Evolutionary conservation across 2,329 filamentous ascomycete genomes (phyloP), one percentile per base, ranked within the genome.

Genomic region (Cyphellophora europaea): DNA sequence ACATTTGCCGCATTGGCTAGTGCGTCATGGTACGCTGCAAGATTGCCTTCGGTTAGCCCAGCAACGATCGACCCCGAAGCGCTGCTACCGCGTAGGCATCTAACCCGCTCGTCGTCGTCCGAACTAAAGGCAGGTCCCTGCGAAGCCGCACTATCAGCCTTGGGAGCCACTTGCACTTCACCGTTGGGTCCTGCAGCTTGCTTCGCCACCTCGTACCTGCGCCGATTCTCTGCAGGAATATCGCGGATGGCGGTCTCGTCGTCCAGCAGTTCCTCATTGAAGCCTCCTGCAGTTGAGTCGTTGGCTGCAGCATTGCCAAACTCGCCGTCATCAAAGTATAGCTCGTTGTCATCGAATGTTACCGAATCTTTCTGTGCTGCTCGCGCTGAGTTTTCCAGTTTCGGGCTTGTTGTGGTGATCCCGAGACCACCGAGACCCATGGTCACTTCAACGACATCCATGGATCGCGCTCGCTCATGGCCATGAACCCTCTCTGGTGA

Each of bases 11-110:
- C 89, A 30, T 82, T 79, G 2, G 85, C 86, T 4, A 96, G 67
- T 1, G 87, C 86, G 34, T 81, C 81, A 53, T 94, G 87, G 50
- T 95, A 89, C 1, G 76, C 80, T 27, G 77, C 76, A 13, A 82
- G 62, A 37, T 71, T 77, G 21, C 69, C 65, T 49, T 73, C 66
- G 15, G 69, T 71, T 23, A 71, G 51, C 23, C 63, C 55, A 19
- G 15, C 19, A 5, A 6, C 12, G 10, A 16, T 18, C 6, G 8
- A 11, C 14, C 10, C n/a, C n/a, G 27, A 27, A n/a, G 19, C 25
- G 31, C 36, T 14, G 5, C 28, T 17, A 12, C 16, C 27, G n/a
- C n/a, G n/a, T n/a, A n/a, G n/a, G n/a, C n/a, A n/a, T 23, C 17
- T 16, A 13, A 35, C 13, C 11, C 12, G 18, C 6, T 13, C 18